Conservation (phyloP, 805 yeast species). For the Barnettozyma populi region DNA sequence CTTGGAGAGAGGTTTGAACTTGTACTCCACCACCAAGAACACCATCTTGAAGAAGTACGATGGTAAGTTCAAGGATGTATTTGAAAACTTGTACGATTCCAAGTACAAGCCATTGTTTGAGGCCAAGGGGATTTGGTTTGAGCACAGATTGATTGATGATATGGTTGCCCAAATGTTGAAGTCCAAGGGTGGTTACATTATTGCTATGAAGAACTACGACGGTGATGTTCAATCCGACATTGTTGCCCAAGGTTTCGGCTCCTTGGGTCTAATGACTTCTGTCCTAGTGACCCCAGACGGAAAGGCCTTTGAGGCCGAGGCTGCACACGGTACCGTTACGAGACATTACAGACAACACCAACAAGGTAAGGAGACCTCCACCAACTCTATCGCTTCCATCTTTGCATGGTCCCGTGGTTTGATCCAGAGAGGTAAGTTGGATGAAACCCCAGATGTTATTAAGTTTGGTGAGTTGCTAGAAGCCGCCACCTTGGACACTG, state of each 20-base stretch:
- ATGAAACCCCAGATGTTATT: constrained; percentile 64
- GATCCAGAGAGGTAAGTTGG: constrained; percentile 75
- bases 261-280: constrained; percentile 80
- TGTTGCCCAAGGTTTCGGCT: constrained; percentile 84
- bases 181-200: constrained; percentile 75
- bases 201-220: constrained; percentile 80
- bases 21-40: constrained; percentile 71
- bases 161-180: constrained; percentile 89
- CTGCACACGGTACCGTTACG: constrained; percentile 86
- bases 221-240: constrained; percentile 85
- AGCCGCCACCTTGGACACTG: constrained; percentile 65
- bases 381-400: constrained; percentile 80
- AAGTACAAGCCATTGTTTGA: constrained; percentile 56
- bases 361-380: constrained; percentile 76
- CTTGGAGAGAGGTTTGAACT: constrained; percentile 52
- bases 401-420: constrained; percentile 87
- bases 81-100: constrained; percentile 58
- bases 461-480: constrained; percentile 63
- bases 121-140: constrained; percentile 58
- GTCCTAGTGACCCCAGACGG: constrained; percentile 82
- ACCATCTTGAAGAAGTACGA: constrained; percentile 79
- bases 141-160: constrained; percentile 79
- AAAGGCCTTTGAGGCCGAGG: constrained; percentile 79
- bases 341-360: constrained; percentile 82
- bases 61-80: constrained; percentile 78